Evolutionary conservation across 1,139 yeast species (phyloP).

Genomic region (Magnusiomyces tetraspermus): DNA sequence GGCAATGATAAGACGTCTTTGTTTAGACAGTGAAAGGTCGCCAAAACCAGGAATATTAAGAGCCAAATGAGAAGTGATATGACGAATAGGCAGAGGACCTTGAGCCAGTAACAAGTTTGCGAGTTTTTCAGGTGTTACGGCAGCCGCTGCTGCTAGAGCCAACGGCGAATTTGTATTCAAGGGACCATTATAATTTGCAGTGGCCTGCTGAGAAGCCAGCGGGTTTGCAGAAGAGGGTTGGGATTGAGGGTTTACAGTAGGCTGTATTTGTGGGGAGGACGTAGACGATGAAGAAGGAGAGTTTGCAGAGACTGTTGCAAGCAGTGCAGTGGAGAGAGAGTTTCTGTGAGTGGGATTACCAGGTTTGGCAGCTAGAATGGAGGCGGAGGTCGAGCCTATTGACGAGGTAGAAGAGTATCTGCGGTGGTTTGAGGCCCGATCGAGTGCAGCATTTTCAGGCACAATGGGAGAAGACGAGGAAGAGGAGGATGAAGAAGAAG

Average conservation of each 20-base stretch:
- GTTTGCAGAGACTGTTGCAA: neutral
- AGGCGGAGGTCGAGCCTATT: conserved; percentile 6
- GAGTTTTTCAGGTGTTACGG: conserved; percentile 71
- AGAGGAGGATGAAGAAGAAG: conserved; percentile 8
- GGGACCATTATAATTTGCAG: conserved; percentile 18
- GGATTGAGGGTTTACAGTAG: neutral
- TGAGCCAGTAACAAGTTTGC: conserved; percentile 59
- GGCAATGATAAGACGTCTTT: conserved; percentile 79
- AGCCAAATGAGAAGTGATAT: conserved; percentile 71
- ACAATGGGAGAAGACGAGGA: conserved; percentile 10
- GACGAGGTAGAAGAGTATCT: neutral
- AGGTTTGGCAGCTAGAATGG: neutral
- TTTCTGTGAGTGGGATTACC: neutral
- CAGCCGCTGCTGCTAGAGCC: conserved; percentile 79
- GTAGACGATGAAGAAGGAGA: neutral
- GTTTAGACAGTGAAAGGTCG: conserved; percentile 72
- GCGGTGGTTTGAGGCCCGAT: neutral
- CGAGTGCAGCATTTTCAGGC: neutral
- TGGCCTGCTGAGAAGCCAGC: neutral
- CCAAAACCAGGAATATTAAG: conserved; percentile 73
- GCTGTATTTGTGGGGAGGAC: neutral
- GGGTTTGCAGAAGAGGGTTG: conserved; percentile 3
- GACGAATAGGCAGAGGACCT: conserved; percentile 88
- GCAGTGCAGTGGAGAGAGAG: neutral
- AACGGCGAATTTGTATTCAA: conserved; percentile 74